Base-by-base conservation (phyloP, 768 basidiomycete genomes). In the Hysterangium stoloniferum region DNA sequence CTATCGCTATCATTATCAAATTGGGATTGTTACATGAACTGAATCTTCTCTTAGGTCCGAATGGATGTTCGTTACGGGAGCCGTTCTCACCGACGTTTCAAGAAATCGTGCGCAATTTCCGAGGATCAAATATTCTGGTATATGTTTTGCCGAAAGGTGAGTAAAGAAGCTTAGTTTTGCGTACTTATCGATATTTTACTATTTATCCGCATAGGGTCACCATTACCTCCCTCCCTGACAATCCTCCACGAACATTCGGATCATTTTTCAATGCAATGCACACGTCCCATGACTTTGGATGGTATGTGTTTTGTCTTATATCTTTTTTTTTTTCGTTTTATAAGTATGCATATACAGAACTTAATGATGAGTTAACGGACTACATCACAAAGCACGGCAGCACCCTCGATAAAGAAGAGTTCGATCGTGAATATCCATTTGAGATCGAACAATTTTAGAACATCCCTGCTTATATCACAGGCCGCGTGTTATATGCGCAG, bases 191-290 rank as follows among this genome's bases (percentile, higher is more conserved):
- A 22, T 41, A 19, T 12, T 41, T 20, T 13, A 20, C 28, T 17
- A 41, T 17, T 9, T 12, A 6, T 41, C 15, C 24, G 38, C 19
- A 11, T n/a, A 41, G 40, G 19, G 12, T 22, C 40, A 41, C 2
- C 40, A 22, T 19, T 41, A 41, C 40, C 40, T 4, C 40, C 40
- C 19, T 22, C 40, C 22, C 11, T 41, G 13, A 41, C 40, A 12
- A 12, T 41, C 11, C 19, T 41, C 22, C 40, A 41, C 19, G 40
- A 41, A 41, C 40, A 41, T 41, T 41, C 40, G 13, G 40, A 41
- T 17, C 40, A 41, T 41, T 41, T 41, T 12, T 41, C 40, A 41
- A 41, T 41, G 4, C 40, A 41, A 12, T 41, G 40, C 28, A 41
- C 40, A 41, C 11, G 40, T 3, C 40, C 40, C 28, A 41, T 41